These are phyloP conservation scores for Trebouxia sp. DNA, from an alignment of 139 green algal species.

Conservation along the genomic window DNA sequence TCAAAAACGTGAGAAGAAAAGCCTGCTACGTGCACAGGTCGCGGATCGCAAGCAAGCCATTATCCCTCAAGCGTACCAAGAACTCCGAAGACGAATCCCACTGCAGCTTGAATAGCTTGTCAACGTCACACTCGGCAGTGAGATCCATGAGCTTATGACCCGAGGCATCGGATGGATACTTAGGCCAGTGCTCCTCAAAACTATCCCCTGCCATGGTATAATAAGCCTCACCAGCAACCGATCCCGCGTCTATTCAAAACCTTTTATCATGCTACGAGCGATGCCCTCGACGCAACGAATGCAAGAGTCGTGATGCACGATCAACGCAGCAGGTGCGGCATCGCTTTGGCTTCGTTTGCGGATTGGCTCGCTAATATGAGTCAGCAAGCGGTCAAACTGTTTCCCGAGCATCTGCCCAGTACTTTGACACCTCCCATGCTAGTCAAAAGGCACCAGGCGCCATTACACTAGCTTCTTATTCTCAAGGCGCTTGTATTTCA, in stretches of 20 bases:
- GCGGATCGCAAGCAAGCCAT: background rate
- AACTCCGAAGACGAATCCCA: slow-evolving; percentile 23
- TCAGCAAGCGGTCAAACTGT: background rate
- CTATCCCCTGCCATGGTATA: background rate
- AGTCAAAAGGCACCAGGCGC: no score
- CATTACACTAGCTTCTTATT: no score
- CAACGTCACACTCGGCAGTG: slow-evolving; percentile 1
- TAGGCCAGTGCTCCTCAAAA: slow-evolving; percentile 30
- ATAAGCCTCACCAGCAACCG: no score
- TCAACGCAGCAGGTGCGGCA: background rate
- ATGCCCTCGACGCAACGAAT: no score
- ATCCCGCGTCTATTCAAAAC: no score
- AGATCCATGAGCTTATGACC: slow-evolving; percentile 16
- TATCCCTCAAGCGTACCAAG: slow-evolving; percentile 18
- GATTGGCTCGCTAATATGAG: background rate
- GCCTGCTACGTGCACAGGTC: background rate
- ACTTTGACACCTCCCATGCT: no score
- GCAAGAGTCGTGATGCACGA: no score
- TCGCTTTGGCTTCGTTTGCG: background rate
- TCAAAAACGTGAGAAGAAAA: background rate
- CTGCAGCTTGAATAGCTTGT: slow-evolving; percentile 32
- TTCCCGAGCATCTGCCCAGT: no score
- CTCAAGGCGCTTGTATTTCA: no score
- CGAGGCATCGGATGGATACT: background rate
- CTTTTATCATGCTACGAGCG: no score